A percentile compares a stretch with the other conserved stretches of the same genome.
phyloP scores from a whole-genome alignment of 2,329 filamentous ascomycete genomes.

The Fusarium verticillioides region DNA sequence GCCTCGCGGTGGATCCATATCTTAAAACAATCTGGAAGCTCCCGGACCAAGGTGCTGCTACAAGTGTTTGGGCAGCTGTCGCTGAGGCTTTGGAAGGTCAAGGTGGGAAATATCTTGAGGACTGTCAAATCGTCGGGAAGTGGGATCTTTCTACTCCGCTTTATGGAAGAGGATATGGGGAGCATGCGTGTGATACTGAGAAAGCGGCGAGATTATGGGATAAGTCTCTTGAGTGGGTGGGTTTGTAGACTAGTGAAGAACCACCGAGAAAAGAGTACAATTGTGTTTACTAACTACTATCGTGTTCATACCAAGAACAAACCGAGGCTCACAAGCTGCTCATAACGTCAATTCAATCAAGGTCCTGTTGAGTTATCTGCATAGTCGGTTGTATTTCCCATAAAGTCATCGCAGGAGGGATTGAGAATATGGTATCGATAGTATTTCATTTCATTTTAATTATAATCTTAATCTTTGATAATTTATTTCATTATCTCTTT shows the following conservation, averaged over 20 bases:
- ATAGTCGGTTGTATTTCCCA: too few relatives aligned
- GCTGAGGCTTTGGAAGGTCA: neutral
- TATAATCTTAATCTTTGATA: too few relatives aligned
- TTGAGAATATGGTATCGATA: too few relatives aligned
- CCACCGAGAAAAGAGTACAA: neutral
- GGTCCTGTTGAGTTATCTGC: too few relatives aligned
- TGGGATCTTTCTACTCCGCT: neutral
- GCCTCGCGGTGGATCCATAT: neutral
- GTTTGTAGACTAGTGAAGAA: neutral
- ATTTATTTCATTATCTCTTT: too few relatives aligned
- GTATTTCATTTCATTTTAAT: too few relatives aligned
- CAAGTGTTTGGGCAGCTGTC: slow-evolving; percentile 3
- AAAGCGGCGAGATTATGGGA: neutral
- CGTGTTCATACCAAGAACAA: too few relatives aligned
- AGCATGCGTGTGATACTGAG: neutral
- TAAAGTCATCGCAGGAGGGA: too few relatives aligned
- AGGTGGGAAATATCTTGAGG: slow-evolving; percentile 8
- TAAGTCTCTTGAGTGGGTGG: neutral
- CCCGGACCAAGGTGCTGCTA: neutral
- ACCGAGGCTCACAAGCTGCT: too few relatives aligned
- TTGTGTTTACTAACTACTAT: neutral
- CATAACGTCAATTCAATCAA: too few relatives aligned
- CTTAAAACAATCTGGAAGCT: neutral
- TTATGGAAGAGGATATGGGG: neutral
- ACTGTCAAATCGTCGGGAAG: slow-evolving; percentile 6